Percentiles rank a stretch among this genome's conserved stretches.
Conservation (phyloP, 2,329 filamentous ascomycete genomes). For the Fusarium domesticum region DNA sequence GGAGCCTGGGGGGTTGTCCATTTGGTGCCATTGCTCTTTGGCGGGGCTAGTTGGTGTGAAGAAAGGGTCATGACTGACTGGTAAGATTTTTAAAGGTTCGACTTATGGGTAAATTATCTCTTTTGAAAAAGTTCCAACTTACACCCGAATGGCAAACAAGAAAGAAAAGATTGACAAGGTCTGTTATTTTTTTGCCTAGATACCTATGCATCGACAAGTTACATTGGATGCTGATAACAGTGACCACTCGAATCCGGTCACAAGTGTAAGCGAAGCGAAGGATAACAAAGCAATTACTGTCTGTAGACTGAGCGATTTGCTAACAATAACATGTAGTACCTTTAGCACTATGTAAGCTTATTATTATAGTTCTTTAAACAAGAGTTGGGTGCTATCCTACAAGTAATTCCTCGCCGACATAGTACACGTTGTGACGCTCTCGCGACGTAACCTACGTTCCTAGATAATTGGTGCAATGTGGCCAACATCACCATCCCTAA, state of each 20-base stretch:
- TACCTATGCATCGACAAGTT: too few relatives aligned
- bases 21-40: too few relatives aligned
- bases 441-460: not conserved
- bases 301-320: too few relatives aligned
- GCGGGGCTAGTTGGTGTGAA: too few relatives aligned
- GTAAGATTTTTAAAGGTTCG: too few relatives aligned
- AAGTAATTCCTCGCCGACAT: conserved; percentile 8
- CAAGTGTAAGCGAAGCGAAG: not conserved
- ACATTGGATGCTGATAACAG: not conserved
- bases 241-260: not conserved
- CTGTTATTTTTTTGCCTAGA: too few relatives aligned
- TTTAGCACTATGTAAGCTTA: not conserved
- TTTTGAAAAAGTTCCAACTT: too few relatives aligned
- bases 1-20: conserved; percentile 23
- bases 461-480: too few relatives aligned
- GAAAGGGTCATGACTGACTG: conserved; percentile 19
- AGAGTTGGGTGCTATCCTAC: conserved; percentile 16
- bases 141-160: too few relatives aligned
- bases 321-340: not conserved
- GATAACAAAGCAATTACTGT: too few relatives aligned
- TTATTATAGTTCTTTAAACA: conserved; percentile 2
- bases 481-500: conserved; percentile 1
- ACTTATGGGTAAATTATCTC: too few relatives aligned
- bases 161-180: too few relatives aligned
- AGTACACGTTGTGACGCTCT: conserved; percentile 7